A percentile compares a stretch with the other conserved stretches of the same genome.
Conservation (phyloP, 768 basidiomycete genomes). For the Mycena venus region DNA sequence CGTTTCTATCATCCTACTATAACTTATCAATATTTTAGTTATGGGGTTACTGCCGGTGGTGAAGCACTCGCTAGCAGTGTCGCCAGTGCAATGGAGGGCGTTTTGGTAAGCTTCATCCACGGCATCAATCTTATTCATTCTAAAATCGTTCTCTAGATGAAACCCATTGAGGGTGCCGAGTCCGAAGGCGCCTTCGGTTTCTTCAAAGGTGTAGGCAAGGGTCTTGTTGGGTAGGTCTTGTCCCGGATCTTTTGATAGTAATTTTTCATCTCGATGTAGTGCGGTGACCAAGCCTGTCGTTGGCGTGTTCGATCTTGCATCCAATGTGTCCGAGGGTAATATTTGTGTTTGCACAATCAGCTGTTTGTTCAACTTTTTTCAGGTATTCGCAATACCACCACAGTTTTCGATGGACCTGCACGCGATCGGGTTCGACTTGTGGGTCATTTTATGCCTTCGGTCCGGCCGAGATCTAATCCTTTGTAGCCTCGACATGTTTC, state of each 20-base stretch:
- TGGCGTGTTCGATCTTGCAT: constrained; percentile 95
- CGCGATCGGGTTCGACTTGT: constrained; percentile 89
- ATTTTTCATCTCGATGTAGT: constrained; percentile 51
- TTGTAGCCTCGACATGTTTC: constrained; percentile 86
- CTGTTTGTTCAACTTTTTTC: constrained; percentile 10
- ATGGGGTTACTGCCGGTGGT: constrained; percentile 96
- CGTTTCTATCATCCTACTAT: background rate
- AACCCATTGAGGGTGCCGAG: constrained; percentile 97
- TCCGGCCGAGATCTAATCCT: background rate
- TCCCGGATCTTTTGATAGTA: background rate
- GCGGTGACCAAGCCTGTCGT: constrained; percentile 97
- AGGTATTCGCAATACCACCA: constrained; percentile 99
- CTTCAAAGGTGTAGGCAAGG: constrained; percentile 98
- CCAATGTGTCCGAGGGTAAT: constrained; percentile 92
- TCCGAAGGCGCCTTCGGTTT: constrained; percentile 94
- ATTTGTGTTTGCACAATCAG: background rate
- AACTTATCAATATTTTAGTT: constrained; percentile 58
- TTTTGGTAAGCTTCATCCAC: constrained; percentile 69
- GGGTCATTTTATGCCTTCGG: constrained; percentile 41
- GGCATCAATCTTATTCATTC: background rate
- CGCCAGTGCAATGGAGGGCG: constrained; percentile 95
- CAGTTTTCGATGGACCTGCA: constrained; percentile 94
- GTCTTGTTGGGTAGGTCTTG: constrained; percentile 85
- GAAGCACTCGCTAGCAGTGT: constrained; percentile 95
- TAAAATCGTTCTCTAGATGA: constrained; percentile 69